A percentile compares a stretch with the other conserved stretches of the same genome.
Evolutionary conservation across 2,329 filamentous ascomycete genomes (phyloP).

Genomic region (Dactylonectria estremocensis): DNA sequence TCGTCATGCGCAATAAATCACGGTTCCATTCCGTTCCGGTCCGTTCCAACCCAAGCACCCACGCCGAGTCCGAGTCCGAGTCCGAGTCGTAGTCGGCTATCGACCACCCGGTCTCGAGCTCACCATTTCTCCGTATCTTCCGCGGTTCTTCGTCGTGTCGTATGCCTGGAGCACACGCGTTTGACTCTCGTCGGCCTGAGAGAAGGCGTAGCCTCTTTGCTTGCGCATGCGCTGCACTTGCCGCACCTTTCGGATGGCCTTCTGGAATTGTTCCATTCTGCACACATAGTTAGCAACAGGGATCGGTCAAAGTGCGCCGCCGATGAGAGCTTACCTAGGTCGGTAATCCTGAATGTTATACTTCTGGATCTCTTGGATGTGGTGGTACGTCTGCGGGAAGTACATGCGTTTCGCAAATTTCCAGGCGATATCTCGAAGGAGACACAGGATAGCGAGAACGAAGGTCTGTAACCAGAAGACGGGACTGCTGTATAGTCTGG

Average conservation of each 20-base stretch:
- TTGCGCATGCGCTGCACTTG: conserved; percentile 99
- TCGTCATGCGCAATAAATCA: conserved; percentile 44
- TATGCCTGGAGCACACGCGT: conserved; percentile 96
- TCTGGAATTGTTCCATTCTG: conserved; percentile 99
- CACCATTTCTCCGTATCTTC: conserved; percentile 95
- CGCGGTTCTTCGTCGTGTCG: conserved; percentile 93
- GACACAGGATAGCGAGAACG: conserved; percentile 83
- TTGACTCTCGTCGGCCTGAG: conserved; percentile 96
- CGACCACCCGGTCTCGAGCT: conserved; percentile 56
- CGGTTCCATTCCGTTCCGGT: neutral
- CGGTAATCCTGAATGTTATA: conserved; percentile 99
- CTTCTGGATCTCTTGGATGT: conserved; percentile 99
- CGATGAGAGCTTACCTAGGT: conserved; percentile 76
- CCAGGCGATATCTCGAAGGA: conserved; percentile 93
- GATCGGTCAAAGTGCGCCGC: neutral
- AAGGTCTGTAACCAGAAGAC: conserved; percentile 94
- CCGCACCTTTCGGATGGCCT: conserved; percentile 97
- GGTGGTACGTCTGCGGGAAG: conserved; percentile 93
- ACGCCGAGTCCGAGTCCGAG: conserved; percentile 29
- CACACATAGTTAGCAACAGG: conserved; percentile 26
- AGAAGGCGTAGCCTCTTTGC: conserved; percentile 98
- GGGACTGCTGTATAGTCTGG: conserved; percentile 83
- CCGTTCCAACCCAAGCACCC: conserved; percentile 34
- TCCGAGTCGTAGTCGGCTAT: conserved; percentile 33
- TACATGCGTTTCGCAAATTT: conserved; percentile 99